Evolutionary conservation across 805 yeast genomes (phyloP), one percentile per base, ranked within the genome.

Genomic region (Kurtzmaniella cleridarum): DNA sequence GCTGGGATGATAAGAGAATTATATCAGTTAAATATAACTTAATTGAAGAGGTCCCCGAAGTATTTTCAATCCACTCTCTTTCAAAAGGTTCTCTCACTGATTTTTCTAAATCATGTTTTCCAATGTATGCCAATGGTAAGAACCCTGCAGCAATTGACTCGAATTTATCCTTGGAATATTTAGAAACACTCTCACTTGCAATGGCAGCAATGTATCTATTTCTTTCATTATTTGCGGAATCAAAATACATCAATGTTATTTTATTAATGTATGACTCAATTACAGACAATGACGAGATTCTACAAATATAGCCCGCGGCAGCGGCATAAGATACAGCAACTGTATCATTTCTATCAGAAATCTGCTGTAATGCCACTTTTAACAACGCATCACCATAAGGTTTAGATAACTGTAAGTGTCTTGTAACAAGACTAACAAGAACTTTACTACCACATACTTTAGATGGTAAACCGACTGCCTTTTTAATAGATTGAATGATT

Each of bases 381-480:
- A 91, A 60, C 6, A 91, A 59, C n/a, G 65, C 60, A 40, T 81
- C 87, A 10, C 86, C 83, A 50, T 75, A 75, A 0, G 78, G 66
- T 41, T 66, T 61, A 2, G 62, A 49, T 13, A 73, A 45, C 28
- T 63, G 62, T 14, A 62, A 56, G 48, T 83, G 80, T 44, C 81
- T 74, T 9, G 78, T 64, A 0, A 84, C 75, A 34, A 88, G 56
- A 14, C 77, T 71, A 6, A 82, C 86, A 9, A 90, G 57, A 0
- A 89, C 81, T 44, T 79, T 74, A 4, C 95, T 77, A 0, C 91
- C 89, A 17, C 90, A 87, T 0, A 85, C 88, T 52, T 91, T 88
- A 0, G 97, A 87, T 0, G 98, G 97, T 11, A 93, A 66, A 0
- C 98, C 98, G 15, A 90, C 85, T 0, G 95, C 76, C 40, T 68